phyloP scores from a whole-genome alignment of 2,329 filamentous ascomycete genomes.

The Talaromyces amestolkiae region DNA sequence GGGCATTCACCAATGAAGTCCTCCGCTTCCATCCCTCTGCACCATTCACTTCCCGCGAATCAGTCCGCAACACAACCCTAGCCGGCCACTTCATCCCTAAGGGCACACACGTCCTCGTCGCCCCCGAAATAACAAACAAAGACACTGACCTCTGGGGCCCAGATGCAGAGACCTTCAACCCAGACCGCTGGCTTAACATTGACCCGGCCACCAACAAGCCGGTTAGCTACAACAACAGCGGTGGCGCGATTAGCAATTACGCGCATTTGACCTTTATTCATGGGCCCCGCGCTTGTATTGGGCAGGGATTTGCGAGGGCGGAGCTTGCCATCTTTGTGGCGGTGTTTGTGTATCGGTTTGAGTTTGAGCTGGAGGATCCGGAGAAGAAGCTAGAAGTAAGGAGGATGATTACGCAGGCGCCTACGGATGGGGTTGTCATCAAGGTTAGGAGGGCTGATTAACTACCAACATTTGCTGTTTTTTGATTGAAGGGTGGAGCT shows the following conservation, averaged over 20 bases:
- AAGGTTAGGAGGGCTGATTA: conserved; percentile 59
- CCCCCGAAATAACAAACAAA: conserved; percentile 67
- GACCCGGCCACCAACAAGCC: conserved; percentile 31
- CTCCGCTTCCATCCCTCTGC: conserved; percentile 72
- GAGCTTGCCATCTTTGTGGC: conserved; percentile 85
- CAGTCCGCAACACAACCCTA: conserved; percentile 65
- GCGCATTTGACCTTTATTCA: conserved; percentile 34
- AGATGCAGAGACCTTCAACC: conserved; percentile 72
- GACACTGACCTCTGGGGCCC: conserved; percentile 69
- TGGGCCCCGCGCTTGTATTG: conserved; percentile 29
- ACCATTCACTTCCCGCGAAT: conserved; percentile 65
- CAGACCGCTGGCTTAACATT: conserved; percentile 67
- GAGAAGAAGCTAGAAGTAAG: conserved; percentile 63
- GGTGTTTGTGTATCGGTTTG: conserved; percentile 70
- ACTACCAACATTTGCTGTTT: neutral
- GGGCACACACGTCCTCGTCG: conserved; percentile 66
- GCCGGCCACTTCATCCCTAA: conserved; percentile 64
- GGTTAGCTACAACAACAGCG: conserved; percentile 50
- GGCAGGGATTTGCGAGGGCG: conserved; percentile 49
- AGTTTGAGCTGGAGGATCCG: conserved; percentile 63
- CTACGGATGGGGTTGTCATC: conserved; percentile 69
- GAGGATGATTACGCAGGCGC: conserved; percentile 68
- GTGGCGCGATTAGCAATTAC: conserved; percentile 61
- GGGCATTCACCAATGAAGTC: conserved; percentile 74
- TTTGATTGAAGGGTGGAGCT: too few relatives aligned